phyloP scores from a whole-genome alignment of 2,329 filamentous ascomycete genomes.

The Cadophora sp. region DNA sequence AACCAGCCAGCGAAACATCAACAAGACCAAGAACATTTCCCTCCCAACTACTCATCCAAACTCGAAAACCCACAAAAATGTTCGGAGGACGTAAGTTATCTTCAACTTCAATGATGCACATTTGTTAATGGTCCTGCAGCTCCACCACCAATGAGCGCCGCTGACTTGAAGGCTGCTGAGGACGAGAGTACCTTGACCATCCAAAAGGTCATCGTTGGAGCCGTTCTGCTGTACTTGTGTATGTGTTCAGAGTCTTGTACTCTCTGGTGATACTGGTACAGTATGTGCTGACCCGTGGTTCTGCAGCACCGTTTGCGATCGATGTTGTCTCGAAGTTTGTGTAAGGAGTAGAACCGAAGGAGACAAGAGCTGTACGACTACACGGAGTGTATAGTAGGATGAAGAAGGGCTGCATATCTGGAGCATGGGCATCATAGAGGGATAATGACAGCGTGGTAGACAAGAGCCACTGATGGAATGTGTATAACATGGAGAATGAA shows the following conservation, averaged over 20 bases:
- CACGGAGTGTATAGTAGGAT: slow-evolving; percentile 3
- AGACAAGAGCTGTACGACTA: slow-evolving; percentile 11
- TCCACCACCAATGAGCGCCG: slow-evolving; percentile 71
- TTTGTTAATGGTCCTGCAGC: slow-evolving; percentile 45
- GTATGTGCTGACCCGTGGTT: slow-evolving; percentile 17
- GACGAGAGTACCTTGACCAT: slow-evolving; percentile 70
- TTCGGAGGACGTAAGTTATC: slow-evolving; percentile 65
- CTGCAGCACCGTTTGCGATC: slow-evolving; percentile 60
- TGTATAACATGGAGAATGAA: slow-evolving; percentile 17
- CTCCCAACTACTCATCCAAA: slow-evolving; percentile 7
- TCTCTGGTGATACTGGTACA: not conserved
- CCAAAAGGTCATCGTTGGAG: slow-evolving; percentile 69
- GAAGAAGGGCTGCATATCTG: slow-evolving; percentile 5
- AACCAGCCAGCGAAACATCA: slow-evolving; percentile 13
- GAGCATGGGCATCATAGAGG: slow-evolving; percentile 12
- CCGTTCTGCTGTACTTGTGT: slow-evolving; percentile 79
- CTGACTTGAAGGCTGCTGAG: slow-evolving; percentile 75
- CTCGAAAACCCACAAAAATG: slow-evolving; percentile 52
- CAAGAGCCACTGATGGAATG: not conserved
- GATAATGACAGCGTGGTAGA: not conserved
- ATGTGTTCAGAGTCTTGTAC: slow-evolving; percentile 47
- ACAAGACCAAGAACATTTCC: slow-evolving; percentile 1
- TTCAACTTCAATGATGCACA: not conserved
- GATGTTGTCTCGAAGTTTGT: slow-evolving; percentile 60
- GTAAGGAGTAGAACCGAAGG: slow-evolving; percentile 39